phyloP scores from a whole-genome alignment of 2,329 filamentous ascomycete genomes.

The Hypoxylon sp. region DNA sequence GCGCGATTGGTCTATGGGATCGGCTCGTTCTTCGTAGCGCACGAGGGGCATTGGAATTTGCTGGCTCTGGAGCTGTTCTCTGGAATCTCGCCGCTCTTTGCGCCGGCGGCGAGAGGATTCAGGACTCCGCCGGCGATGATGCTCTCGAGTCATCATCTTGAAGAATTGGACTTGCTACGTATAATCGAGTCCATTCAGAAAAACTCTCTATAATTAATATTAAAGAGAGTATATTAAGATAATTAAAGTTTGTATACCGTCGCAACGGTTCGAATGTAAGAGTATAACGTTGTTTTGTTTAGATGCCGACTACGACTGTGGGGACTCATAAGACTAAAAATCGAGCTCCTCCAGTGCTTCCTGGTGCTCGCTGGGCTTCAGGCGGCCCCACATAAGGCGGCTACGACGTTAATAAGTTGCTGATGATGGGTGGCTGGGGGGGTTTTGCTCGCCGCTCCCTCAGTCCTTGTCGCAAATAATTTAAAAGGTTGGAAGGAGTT shows the following conservation, averaged over 20 bases:
- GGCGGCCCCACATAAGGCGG: slow-evolving; percentile 33
- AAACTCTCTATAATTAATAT: slow-evolving; percentile 34
- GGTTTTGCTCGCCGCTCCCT: slow-evolving; percentile 34
- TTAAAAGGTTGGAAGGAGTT: slow-evolving; percentile 32
- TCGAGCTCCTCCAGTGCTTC: slow-evolving; percentile 26
- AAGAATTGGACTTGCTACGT: slow-evolving; percentile 45
- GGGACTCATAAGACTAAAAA: slow-evolving; percentile 35
- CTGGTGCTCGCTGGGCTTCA: slow-evolving; percentile 21
- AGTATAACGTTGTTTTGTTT: slow-evolving; percentile 43
- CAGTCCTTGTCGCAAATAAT: slow-evolving; percentile 33
- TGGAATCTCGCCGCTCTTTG: slow-evolving; percentile 59
- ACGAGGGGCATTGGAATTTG: slow-evolving; percentile 43
- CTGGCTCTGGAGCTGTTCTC: slow-evolving; percentile 55
- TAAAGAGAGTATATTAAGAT: slow-evolving; percentile 34
- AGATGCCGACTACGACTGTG: slow-evolving; percentile 39
- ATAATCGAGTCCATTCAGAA: slow-evolving; percentile 43
- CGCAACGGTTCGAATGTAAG: slow-evolving; percentile 30
- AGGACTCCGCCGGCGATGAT: slow-evolving; percentile 68
- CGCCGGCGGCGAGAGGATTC: slow-evolving; percentile 67
- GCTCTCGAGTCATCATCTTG: slow-evolving; percentile 64
- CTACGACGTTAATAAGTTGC: slow-evolving; percentile 16
- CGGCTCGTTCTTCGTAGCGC: slow-evolving; percentile 44
- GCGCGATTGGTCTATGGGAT: slow-evolving; percentile 44
- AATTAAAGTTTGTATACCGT: slow-evolving; percentile 36
- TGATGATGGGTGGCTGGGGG: slow-evolving; percentile 38